phyloP scores from a whole-genome alignment of 2,329 filamentous ascomycete species.

The Akanthomyces dipterigenus region DNA sequence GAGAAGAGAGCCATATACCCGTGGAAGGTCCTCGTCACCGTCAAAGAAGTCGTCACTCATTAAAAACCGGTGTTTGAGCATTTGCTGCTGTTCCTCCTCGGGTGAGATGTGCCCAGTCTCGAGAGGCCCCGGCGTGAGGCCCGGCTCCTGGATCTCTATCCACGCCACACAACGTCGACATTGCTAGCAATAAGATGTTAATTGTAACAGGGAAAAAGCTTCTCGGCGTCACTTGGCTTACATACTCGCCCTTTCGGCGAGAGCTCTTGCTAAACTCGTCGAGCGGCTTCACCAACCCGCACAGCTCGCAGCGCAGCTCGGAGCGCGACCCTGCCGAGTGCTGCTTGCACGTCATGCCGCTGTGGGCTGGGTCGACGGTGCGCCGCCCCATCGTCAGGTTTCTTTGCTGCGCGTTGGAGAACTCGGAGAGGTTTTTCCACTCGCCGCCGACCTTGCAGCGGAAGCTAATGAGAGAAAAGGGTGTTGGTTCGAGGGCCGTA shows the following conservation, averaged over 20 bases:
- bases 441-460: constrained; percentile 8
- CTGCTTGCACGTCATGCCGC: constrained; percentile 31
- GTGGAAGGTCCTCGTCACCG: not conserved
- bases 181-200: constrained; percentile 18
- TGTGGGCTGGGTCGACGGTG: constrained; percentile 22
- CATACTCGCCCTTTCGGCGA: constrained; percentile 23
- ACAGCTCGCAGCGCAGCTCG: constrained; percentile 27
- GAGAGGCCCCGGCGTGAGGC: constrained; percentile 22
- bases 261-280: constrained; percentile 25
- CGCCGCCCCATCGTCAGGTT: constrained; percentile 17
- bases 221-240: constrained; percentile 17
- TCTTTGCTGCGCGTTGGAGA: constrained; percentile 27
- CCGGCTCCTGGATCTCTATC: constrained; percentile 29
- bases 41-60: not conserved
- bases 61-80: not conserved
- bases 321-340: constrained; percentile 21
- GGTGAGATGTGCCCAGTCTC: constrained; percentile 27
- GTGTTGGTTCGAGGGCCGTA: not conserved
- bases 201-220: not conserved
- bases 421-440: constrained; percentile 22
- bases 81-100: constrained; percentile 20
- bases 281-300: constrained; percentile 21
- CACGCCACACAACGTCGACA: constrained; percentile 31
- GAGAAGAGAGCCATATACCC: not conserved
- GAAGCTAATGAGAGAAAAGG: not conserved